Conservation (phyloP, 768 basidiomycete genomes). For the Pisolithus orientalis region DNA sequence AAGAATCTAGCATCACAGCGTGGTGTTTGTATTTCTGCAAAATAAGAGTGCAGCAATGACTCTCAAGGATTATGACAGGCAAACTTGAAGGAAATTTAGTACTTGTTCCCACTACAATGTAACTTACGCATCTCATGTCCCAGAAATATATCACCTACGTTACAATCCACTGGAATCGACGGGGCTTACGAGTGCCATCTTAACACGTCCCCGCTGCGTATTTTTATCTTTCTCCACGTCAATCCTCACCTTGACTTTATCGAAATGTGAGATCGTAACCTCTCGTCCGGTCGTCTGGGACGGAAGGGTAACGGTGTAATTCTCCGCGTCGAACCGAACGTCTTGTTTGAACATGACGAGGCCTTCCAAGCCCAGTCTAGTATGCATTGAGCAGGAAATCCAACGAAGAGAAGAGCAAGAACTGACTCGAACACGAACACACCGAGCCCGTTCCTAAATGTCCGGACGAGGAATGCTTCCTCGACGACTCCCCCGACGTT, state of each 20-base stretch:
- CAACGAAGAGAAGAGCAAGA: neutral
- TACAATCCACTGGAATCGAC: conserved; percentile 47
- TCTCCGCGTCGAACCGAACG: conserved; percentile 85
- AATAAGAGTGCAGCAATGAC: too few relatives aligned
- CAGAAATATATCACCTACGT: neutral
- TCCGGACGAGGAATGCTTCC: conserved; percentile 89
- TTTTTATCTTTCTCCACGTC: conserved; percentile 93
- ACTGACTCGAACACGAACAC: conserved; percentile 92
- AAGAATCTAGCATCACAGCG: too few relatives aligned
- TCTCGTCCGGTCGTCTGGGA: conserved; percentile 22
- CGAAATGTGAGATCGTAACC: conserved; percentile 79
- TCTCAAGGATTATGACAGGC: too few relatives aligned
- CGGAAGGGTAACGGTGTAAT: conserved; percentile 76
- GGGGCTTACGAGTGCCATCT: conserved; percentile 70
- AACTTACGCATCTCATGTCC: too few relatives aligned
- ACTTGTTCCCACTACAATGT: too few relatives aligned
- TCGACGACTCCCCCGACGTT: conserved; percentile 46
- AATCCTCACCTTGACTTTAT: conserved; percentile 85
- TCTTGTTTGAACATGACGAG: conserved; percentile 91
- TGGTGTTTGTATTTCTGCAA: too few relatives aligned
- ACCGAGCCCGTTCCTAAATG: conserved; percentile 92
- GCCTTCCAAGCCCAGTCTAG: conserved; percentile 88
- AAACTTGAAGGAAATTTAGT: too few relatives aligned
- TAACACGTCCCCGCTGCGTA: conserved; percentile 85
- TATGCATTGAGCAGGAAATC: neutral